Conservation (phyloP, 306 rosid species). For the Chamaecrista fasciculata region DNA sequence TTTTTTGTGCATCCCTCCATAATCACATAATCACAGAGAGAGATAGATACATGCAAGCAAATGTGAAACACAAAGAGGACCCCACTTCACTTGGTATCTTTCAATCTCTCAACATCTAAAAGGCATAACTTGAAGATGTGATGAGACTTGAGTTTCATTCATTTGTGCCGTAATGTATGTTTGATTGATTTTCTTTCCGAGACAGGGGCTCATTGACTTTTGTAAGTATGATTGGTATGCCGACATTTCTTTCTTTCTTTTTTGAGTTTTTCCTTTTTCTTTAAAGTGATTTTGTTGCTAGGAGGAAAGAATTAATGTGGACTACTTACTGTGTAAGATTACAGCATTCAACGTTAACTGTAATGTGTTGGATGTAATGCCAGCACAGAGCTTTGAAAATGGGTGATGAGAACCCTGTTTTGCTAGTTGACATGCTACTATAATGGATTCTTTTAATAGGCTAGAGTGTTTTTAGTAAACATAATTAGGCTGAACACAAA, state of each 20-base stretch:
- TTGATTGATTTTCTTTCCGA: background rate
- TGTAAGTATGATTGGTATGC: background rate
- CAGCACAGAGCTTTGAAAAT: background rate
- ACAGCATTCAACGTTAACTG: too few species aligned
- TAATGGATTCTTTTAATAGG: too few species aligned
- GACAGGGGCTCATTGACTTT: background rate
- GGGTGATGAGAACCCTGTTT: too few species aligned
- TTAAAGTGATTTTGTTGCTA: background rate
- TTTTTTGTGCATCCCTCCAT: background rate
- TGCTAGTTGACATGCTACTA: too few species aligned
- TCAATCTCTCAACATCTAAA: constrained; percentile 8
- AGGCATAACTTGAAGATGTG: background rate
- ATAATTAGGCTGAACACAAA: too few species aligned
- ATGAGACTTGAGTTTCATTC: background rate
- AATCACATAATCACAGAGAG: background rate
- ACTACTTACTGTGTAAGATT: background rate
- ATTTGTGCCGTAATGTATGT: constrained; percentile 29
- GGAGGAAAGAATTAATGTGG: background rate
- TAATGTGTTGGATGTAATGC: background rate
- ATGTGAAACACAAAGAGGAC: background rate
- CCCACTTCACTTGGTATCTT: constrained; percentile 7
- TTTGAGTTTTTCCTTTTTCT: background rate
- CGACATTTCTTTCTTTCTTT: background rate
- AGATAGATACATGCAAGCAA: too few species aligned
- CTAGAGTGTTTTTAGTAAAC: too few species aligned